Base-by-base conservation (phyloP, 768 basidiomycete species). In the Leccinum fibrillosum region DNA sequence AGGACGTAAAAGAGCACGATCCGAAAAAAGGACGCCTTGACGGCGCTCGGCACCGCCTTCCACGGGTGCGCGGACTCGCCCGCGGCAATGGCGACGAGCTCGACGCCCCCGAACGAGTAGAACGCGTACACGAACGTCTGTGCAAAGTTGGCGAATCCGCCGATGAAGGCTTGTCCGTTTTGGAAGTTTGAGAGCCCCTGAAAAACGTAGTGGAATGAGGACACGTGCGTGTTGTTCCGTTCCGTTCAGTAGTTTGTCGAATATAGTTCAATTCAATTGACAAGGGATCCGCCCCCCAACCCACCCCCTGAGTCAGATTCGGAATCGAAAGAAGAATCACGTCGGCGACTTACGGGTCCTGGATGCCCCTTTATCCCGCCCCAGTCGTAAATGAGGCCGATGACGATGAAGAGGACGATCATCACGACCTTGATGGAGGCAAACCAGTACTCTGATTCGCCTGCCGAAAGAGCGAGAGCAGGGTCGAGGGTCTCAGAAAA, bases 41-140 rank as follows among this genome's bases (percentile, higher is more conserved):
- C 80, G 1, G 88, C 88, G 0, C 77, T 73, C 3, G 86, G 86
- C 28, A 89, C 81, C 1, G 83, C 72, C 67, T 83, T 83, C 71
- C 85, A 77, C 1, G 88, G 88, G 62, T 78, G 79, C 49, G 78
- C 78, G 6, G 83, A 83, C 73, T 89, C 88, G 34, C 86, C 85
- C 10, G 88, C 87, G n/a, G 88, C 87, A 32, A 90, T 70, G 3
- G 86, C 82, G 44, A 89, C 86, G 10, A 90, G 78, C 63, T 88
- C 87, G 30, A 88, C 83, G 17, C 86, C 85, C 17, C 81, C 84
- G 68, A 81, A 86, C 8, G 86, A 86, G 72, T 84, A 90, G 59
- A 88, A 88, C 12, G 86, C 86, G 34, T 79, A 88, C 37, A 88
- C 84, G 59, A 86, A 86, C 5, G 80, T 81, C 63, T 80, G 80